A percentile compares a stretch with the other conserved stretches of the same genome.
These are phyloP conservation scores for Dictyostelium citrinum DNA, from an alignment of 78 protist genomes.

Conservation along the genomic window DNA sequence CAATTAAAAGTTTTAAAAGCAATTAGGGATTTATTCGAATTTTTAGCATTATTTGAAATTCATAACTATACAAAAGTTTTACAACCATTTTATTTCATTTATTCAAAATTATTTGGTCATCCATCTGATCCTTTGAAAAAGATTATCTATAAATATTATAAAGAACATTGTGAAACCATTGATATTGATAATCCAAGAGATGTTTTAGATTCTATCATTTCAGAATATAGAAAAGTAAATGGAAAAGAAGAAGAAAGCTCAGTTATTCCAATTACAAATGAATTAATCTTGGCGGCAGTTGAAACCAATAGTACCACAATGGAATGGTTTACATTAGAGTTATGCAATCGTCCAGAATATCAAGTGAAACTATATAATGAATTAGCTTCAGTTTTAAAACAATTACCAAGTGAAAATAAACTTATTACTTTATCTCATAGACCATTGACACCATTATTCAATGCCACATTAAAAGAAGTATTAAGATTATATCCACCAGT, in stretches of 20 bases:
- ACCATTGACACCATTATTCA: not conserved
- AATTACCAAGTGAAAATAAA: not conserved
- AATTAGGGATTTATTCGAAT: not conserved
- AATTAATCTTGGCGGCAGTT: slow-evolving; percentile 17
- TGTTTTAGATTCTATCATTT: not conserved
- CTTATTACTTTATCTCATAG: not conserved
- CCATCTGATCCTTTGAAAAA: not conserved
- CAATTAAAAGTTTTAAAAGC: not conserved
- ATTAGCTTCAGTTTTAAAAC: not conserved
- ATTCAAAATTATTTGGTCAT: not conserved
- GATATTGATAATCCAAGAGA: slow-evolving; percentile 16
- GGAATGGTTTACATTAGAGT: not conserved
- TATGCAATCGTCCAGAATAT: slow-evolving; percentile 25
- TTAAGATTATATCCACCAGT: not conserved
- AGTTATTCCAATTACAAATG: not conserved
- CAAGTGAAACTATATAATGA: slow-evolving; percentile 13
- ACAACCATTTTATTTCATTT: not conserved
- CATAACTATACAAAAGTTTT: not conserved
- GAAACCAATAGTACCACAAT: slow-evolving; percentile 2
- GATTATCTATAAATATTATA: not conserved
- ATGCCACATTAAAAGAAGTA: slow-evolving; percentile 17
- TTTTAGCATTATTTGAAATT: not conserved
- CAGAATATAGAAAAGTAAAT: not conserved
- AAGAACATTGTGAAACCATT: slow-evolving; percentile 7
- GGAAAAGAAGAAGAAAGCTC: not conserved